phyloP scores from a whole-genome alignment of 164 flowering plant genomes.

The Brasenia schreberi region DNA sequence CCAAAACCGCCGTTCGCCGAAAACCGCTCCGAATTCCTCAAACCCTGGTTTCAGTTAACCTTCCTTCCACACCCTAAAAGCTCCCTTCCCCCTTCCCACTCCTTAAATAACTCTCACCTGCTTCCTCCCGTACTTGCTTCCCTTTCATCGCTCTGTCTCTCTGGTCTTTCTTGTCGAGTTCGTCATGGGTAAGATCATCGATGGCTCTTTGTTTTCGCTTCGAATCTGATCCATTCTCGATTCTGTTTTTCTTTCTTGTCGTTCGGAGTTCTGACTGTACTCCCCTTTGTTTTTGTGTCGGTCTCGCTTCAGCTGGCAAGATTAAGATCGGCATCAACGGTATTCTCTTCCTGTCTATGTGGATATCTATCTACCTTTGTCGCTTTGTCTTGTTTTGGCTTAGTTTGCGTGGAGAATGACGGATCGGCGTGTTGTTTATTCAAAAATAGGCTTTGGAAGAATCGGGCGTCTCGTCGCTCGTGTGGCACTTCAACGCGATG shows the following conservation, averaged over 20 bases:
- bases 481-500: conserved; percentile 64
- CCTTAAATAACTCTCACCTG: background rate
- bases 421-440: background rate
- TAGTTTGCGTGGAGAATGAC: background rate
- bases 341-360: conserved; percentile 7
- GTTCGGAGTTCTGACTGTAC: conserved; percentile 2
- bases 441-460: conserved; percentile 69
- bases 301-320: conserved; percentile 10
- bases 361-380: too few species aligned
- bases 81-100: background rate
- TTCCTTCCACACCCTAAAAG: background rate
- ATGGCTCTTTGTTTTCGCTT: conserved; percentile 26
- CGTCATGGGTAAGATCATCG: conserved; percentile 37
- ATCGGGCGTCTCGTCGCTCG: conserved; percentile 86
- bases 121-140: background rate
- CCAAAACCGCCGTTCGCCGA: background rate
- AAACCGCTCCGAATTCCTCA: background rate
- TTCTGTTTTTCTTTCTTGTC: conserved; percentile 39
- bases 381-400: background rate
- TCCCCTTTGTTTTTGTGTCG: background rate
- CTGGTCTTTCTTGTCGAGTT: background rate
- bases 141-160: background rate
- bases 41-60: background rate
- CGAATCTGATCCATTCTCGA: background rate
- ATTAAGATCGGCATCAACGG: conserved; percentile 72